Conservation (phyloP, 108 stramenopile species). For the Poteriospumella lacustris region DNA sequence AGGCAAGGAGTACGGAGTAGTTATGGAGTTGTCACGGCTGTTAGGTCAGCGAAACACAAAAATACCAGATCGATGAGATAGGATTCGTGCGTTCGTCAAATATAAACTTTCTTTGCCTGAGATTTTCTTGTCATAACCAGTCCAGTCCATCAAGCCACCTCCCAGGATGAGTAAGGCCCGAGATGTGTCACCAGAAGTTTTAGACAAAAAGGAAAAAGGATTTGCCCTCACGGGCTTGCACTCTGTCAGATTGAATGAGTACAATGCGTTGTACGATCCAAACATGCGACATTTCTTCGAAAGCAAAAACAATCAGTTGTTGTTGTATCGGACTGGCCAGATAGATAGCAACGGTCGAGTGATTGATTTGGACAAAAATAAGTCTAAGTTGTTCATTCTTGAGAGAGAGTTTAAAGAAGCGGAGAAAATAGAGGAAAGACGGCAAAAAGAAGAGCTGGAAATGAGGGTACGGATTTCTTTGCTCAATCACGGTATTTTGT, state of each 20-base stretch:
- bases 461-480: slow-evolving; percentile 18
- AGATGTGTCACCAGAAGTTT: no score
- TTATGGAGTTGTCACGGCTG: no score
- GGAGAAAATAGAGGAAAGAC: slow-evolving; percentile 43
- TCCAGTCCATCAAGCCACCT: no score
- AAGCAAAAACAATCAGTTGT: slow-evolving; percentile 43
- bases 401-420: slow-evolving; percentile 62
- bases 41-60: no score
- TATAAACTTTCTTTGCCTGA: no score
- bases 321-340: slow-evolving; percentile 57
- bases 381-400: slow-evolving; percentile 55
- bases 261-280: slow-evolving; percentile 59
- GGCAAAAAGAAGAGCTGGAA: slow-evolving; percentile 49
- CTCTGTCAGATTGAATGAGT: slow-evolving; percentile 19
- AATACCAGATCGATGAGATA: no score
- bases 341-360: slow-evolving; percentile 60
- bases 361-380: slow-evolving; percentile 55
- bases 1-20: no score
- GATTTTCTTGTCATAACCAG: no score
- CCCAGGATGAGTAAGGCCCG: no score
- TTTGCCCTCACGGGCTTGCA: neutral
- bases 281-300: slow-evolving; percentile 66
- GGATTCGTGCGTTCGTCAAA: no score
- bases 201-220: no score
- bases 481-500: neutral